These are phyloP conservation scores for Porphyrellus cyaneotinctus DNA, from an alignment of 768 basidiomycete species.

Conservation along the genomic window DNA sequence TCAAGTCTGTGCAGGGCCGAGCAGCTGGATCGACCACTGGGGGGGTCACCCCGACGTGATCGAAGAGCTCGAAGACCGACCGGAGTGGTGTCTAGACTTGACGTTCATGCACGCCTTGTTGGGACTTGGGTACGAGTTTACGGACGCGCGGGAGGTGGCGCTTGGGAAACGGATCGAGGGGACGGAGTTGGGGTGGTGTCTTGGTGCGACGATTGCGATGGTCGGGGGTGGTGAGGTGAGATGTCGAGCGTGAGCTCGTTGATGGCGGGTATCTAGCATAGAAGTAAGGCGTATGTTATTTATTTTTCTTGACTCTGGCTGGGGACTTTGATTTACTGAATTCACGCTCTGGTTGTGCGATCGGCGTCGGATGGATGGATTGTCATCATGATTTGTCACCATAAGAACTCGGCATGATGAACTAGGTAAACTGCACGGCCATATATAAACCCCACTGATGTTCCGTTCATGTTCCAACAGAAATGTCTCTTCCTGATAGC, in stretches of 20 bases:
- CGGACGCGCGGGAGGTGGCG: constrained; percentile 57
- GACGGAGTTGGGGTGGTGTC: constrained; percentile 92
- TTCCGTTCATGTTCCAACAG: background rate
- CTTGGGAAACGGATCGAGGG: constrained; percentile 85
- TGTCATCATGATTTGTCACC: constrained; percentile 3
- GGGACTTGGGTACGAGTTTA: constrained; percentile 87
- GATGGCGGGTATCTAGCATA: too few relatives aligned
- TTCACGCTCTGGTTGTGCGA: background rate
- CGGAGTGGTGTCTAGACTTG: constrained; percentile 94
- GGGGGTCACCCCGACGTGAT: constrained; percentile 44
- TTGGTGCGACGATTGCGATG: constrained; percentile 81
- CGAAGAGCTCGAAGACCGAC: constrained; percentile 72
- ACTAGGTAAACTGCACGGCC: too few relatives aligned
- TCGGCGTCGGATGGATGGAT: background rate
- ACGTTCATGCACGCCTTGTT: constrained; percentile 93
- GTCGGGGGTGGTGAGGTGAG: constrained; percentile 57
- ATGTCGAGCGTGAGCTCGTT: constrained; percentile 38
- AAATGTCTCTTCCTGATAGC: constrained; percentile 28
- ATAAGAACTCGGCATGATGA: background rate
- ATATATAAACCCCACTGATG: background rate
- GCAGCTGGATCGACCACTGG: constrained; percentile 54
- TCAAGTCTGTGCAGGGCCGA: constrained; percentile 68
- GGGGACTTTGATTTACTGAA: too few relatives aligned
- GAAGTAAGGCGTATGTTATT: too few relatives aligned
- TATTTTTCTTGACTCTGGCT: too few relatives aligned